Base-by-base conservation (phyloP, 139 green algal species). In the Pseudopediastrum boryanum region DNA sequence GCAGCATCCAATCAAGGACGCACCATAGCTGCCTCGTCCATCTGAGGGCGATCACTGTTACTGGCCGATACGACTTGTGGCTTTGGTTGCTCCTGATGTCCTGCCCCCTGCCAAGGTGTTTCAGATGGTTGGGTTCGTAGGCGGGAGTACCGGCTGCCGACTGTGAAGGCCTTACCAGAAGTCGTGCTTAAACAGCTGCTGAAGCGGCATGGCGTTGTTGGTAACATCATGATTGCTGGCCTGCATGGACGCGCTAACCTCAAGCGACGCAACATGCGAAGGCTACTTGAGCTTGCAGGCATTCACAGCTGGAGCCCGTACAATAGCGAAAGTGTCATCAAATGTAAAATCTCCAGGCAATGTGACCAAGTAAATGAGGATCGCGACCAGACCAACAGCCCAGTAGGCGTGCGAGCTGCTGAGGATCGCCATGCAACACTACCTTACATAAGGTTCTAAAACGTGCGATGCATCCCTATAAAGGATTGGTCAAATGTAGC, bases 31-130 rank as follows among this genome's bases (percentile, higher is more conserved):
- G 50, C 5, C 73, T 61, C 27, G 77, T 82, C 0, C 85, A 35
- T 0, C 92, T 79, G 63, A 94, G 90, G 1, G 71, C 78, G 7
- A 95, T 70, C 1, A 92, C 58, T 0, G 92, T 94, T 3, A 95
- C 51, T 5, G 92, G 92, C 0, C 92, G 74, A 68, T 93, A 96
- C 0, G 86, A 93, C 85, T 96, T 96, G 84, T 96, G 91, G 79
- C 90, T 95, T 41, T 87, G 77, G 3, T 81, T 41, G 2, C 76
- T 89, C 0, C 9, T 44, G 27, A 96, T 89, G 35, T 85, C 52
- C 82, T 95, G 91, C 36, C 91, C 92, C 92, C 91, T 95, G 86
- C 43, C 58, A 2, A 63, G 25, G 6, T 62, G 7, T 35, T n/a
- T 25, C 4, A 62, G 3, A 62, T 23, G 25, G 52, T 21, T 36